Evolutionary conservation across 257 asterid species (phyloP).

Genomic region (Striga asiatica): DNA sequence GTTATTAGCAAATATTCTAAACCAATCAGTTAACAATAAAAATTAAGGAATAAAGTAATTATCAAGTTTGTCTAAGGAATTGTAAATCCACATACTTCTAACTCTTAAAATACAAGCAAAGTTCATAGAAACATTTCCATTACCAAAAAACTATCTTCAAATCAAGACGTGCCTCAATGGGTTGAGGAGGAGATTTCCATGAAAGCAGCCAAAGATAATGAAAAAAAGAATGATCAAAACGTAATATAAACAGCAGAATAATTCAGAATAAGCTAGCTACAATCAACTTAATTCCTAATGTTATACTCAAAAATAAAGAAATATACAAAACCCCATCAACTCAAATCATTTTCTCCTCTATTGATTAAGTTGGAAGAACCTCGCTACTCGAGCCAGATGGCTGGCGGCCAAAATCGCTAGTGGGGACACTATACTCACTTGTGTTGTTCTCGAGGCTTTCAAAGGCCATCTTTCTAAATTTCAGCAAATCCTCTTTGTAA

Average conservation of each 20-base stretch:
- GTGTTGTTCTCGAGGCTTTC: slow-evolving; percentile 40
- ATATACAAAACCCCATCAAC: not conserved
- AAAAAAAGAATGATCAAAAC: not conserved
- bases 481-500: slow-evolving; percentile 71
- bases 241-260: slow-evolving; percentile 13
- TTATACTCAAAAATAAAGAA: not conserved
- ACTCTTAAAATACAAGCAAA: no score
- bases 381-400: slow-evolving; percentile 70
- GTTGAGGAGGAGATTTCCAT: no score
- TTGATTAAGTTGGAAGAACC: slow-evolving; percentile 23
- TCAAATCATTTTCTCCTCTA: slow-evolving; percentile 15
- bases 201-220: not conserved
- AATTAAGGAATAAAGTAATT: no score
- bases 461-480: slow-evolving; percentile 68
- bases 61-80: no score
- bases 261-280: slow-evolving; percentile 8
- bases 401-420: slow-evolving; percentile 52
- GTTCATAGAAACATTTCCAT: no score
- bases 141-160: no score
- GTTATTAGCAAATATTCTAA: no score
- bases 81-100: no score
- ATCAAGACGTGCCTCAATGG: no score
- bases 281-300: not conserved
- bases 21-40: no score
- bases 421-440: slow-evolving; percentile 58